Base-by-base conservation (phyloP, 257 asterid species). In the Coffea eugenioides region DNA sequence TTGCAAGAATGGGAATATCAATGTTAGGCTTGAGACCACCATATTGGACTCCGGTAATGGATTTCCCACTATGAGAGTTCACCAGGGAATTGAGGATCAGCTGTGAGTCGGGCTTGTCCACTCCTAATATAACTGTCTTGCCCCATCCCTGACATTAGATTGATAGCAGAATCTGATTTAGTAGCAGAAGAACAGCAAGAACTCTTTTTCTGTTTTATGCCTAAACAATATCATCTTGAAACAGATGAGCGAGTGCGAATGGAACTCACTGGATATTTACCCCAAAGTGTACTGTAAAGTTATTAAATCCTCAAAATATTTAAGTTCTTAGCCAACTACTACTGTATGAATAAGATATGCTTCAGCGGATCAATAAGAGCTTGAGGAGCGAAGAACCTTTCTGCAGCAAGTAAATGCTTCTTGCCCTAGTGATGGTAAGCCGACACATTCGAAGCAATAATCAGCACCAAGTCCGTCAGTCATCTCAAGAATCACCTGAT, bases 381-480 rank as follows among this genome's bases (percentile, higher is more conserved):
- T 4, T 39, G 2, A 39, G 43, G 4, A 39, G 4, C 4, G 43
- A 39, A 39, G 43, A 3, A 92, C 97, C 97, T 88, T 90, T 59
- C 95, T 80, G 85, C 96, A 87, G 85, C 86, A 76, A 71, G 91
- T 85, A 57, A 57, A 87, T 13, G 97, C 97, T 83, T 92, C 96
- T 23, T 88, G 84, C 41, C 89, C 88, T 70, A 92, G 77, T 51
- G 89, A 76, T 62, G 88, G 77, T 82, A 64, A 68, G 54, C 97
- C 94, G 12, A 91, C 97, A 45, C 94, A 91, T 80, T 92, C 97
- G 64, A 92, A 92, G 89, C 96, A 91, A 16, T 91, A 89, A 80
- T 92, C 97, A 3, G 96, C 94, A 79, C 96, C 43, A 39, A 39
- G 13, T 73, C 92, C 97, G 74, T 52, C 85, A 21, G 93, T 92